phyloP scores from a whole-genome alignment of 176 grass and related monocot species.

The Bonia amplexicaulis region DNA sequence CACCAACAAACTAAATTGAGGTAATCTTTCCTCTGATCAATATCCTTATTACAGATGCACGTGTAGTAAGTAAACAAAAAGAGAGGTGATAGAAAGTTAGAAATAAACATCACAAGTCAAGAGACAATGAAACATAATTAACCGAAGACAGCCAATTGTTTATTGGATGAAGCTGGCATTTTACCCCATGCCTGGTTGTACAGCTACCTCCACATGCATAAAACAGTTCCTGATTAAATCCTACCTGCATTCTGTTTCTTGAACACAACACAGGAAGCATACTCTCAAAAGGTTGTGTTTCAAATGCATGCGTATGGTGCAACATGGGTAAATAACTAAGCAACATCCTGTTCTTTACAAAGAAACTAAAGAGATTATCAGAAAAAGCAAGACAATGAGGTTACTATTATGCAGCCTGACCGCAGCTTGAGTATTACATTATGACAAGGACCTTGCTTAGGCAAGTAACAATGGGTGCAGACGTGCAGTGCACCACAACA shows the following conservation, averaged over 20 bases:
- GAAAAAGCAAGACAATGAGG: neutral
- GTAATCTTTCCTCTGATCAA: slow-evolving; percentile 8
- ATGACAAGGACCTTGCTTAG: neutral
- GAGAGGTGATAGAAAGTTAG: neutral
- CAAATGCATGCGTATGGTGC: neutral
- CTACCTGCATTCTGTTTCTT: neutral
- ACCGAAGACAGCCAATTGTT: neutral
- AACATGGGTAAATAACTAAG: slow-evolving; percentile 17
- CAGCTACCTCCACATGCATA: neutral
- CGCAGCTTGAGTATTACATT: neutral
- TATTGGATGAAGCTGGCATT: slow-evolving; percentile 6
- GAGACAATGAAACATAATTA: neutral
- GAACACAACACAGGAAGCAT: slow-evolving; percentile 15
- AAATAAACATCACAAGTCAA: slow-evolving; percentile 17
- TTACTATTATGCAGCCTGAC: neutral
- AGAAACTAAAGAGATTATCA: neutral
- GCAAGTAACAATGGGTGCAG: neutral
- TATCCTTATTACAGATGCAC: slow-evolving; percentile 8
- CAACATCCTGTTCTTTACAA: neutral
- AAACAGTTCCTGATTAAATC: neutral
- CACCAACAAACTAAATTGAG: neutral
- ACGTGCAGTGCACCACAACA: neutral
- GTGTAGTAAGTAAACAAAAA: neutral
- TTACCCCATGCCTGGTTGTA: neutral
- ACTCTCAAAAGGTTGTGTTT: neutral